Conservation (phyloP, 495 filamentous ascomycete genomes). For the Pyrenopolyporus hunteri region DNA sequence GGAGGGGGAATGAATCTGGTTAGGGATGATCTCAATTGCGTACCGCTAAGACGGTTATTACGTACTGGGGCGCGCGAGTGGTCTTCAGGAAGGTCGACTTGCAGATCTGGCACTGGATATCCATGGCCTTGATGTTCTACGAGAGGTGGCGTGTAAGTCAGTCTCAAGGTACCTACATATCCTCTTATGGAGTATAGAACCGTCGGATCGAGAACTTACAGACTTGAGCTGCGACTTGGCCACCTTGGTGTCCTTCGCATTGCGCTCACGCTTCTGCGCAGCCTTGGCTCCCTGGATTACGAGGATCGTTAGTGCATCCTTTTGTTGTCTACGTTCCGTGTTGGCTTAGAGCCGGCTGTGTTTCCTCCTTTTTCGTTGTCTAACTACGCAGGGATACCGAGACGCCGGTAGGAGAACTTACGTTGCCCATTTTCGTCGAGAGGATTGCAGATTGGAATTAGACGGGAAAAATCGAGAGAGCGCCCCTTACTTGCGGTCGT, state of each 20-base stretch:
- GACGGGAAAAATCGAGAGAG: not conserved
- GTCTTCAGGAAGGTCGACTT: conserved; percentile 63
- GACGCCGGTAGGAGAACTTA: conserved; percentile 38
- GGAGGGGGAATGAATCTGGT: not conserved
- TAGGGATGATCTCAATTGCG: not conserved
- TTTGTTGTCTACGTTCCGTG: not conserved
- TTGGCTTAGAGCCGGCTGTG: conserved; percentile 1
- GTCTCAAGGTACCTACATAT: not conserved
- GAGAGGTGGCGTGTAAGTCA: conserved; percentile 15
- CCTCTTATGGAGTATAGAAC: not conserved
- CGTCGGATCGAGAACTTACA: conserved; percentile 42
- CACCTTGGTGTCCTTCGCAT: conserved; percentile 52
- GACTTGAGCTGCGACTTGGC: conserved; percentile 63
- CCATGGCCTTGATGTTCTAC: conserved; percentile 60
- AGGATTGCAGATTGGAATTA: not conserved
- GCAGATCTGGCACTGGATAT: conserved; percentile 63
- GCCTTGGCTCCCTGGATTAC: conserved; percentile 60
- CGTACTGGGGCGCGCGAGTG: conserved; percentile 59
- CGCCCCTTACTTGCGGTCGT: not conserved
- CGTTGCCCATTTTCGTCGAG: conserved; percentile 59
- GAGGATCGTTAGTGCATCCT: conserved; percentile 15
- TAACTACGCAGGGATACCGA: not conserved
- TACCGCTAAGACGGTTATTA: not conserved
- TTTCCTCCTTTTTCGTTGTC: conserved; percentile 5
- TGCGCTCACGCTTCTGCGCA: conserved; percentile 63